phyloP scores from a whole-genome alignment of 2,329 filamentous ascomycete genomes.

The Fusarium nygamai region DNA sequence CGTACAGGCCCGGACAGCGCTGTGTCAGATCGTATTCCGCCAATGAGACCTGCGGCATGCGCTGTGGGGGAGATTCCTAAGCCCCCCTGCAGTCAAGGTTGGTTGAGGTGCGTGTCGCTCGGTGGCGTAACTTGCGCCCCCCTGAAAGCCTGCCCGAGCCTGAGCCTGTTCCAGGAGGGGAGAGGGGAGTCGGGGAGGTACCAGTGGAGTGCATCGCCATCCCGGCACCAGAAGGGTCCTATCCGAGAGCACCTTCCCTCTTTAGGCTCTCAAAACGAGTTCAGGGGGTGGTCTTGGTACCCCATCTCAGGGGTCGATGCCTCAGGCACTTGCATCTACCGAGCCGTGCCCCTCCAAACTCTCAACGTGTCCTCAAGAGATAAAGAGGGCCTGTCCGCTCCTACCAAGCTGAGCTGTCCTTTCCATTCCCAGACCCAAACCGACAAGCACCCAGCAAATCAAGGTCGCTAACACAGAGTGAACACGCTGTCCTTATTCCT shows the following conservation, averaged over 20 bases:
- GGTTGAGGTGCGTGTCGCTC: constrained; percentile 13
- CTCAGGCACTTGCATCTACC: constrained; percentile 43
- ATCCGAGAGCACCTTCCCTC: constrained; percentile 23
- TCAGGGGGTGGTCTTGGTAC: constrained; percentile 23
- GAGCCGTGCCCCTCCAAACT: constrained; percentile 23
- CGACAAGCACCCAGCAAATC: constrained; percentile 23
- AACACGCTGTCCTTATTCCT: constrained; percentile 45
- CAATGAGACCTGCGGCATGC: constrained; percentile 10
- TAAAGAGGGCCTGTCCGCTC: constrained; percentile 48
- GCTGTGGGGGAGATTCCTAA: constrained; percentile 15
- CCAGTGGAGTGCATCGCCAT: not conserved
- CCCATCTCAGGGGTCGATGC: constrained; percentile 35
- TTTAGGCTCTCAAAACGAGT: constrained; percentile 13
- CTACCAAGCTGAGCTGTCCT: constrained; percentile 27
- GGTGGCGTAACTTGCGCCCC: constrained; percentile 27
- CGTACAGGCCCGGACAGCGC: not conserved
- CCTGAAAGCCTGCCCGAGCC: constrained; percentile 17
- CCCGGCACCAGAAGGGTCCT: constrained; percentile 27
- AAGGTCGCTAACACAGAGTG: constrained; percentile 27
- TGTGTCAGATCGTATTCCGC: constrained; percentile 25
- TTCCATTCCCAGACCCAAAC: constrained; percentile 13
- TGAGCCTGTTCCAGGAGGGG: constrained; percentile 17
- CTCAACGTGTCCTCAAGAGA: constrained; percentile 50
- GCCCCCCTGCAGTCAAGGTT: constrained; percentile 29
- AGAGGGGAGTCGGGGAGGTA: not conserved